Evolutionary conservation across 2,329 filamentous ascomycete species (phyloP).

Genomic region (Sporothrix phasma): DNA sequence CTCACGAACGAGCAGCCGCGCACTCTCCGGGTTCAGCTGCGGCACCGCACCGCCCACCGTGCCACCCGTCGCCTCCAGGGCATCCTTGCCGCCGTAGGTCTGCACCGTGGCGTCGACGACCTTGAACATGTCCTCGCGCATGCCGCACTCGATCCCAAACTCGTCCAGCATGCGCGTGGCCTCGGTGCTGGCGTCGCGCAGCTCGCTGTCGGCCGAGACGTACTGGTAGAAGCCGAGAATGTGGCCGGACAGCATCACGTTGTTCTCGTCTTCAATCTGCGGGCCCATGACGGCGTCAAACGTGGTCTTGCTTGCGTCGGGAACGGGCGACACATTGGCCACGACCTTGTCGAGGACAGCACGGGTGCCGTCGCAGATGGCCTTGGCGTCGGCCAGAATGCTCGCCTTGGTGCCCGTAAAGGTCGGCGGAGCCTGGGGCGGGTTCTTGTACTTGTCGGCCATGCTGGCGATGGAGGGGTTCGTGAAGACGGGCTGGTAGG

Average conservation of each 20-base stretch:
- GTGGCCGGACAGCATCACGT: conserved; percentile 45
- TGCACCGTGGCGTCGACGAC: conserved; percentile 50
- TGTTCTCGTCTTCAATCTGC: conserved; percentile 64
- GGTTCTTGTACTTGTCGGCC: conserved; percentile 56
- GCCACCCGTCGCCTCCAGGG: conserved; percentile 37
- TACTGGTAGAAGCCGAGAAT: conserved; percentile 76
- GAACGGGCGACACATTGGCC: conserved; percentile 42
- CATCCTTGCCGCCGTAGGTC: conserved; percentile 32
- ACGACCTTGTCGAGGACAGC: conserved; percentile 57
- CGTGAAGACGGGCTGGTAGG: conserved; percentile 28
- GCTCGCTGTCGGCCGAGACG: conserved; percentile 56
- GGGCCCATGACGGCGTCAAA: conserved; percentile 51
- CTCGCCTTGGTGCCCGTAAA: conserved; percentile 66
- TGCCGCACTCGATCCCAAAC: conserved; percentile 65
- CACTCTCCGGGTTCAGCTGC: conserved; percentile 56
- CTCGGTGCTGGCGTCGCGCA: conserved; percentile 67
- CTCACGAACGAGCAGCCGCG: conserved; percentile 66
- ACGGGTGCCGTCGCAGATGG: conserved; percentile 53
- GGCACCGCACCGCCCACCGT: background rate
- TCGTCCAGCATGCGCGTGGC: conserved; percentile 68
- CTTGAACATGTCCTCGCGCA: conserved; percentile 73
- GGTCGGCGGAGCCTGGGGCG: conserved; percentile 66
- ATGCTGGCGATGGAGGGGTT: conserved; percentile 49
- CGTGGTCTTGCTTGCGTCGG: conserved; percentile 41
- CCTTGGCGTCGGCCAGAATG: conserved; percentile 57